Evolutionary conservation across 805 yeast species (phyloP).

Genomic region (Wickerhamomyces silvicola): DNA sequence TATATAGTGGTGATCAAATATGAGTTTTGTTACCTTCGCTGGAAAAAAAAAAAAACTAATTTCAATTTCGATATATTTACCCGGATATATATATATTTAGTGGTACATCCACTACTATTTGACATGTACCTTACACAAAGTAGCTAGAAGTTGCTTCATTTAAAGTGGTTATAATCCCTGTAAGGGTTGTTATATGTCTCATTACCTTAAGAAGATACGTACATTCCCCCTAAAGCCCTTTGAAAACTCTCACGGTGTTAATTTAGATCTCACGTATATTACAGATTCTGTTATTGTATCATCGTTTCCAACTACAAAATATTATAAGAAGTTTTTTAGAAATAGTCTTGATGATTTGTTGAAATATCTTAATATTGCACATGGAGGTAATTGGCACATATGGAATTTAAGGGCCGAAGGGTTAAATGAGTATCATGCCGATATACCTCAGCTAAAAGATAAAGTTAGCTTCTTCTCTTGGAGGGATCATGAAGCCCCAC

Average conservation of each 20-base stretch:
- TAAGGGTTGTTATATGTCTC: neutral
- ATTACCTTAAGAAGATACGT: slow-evolving; percentile 4
- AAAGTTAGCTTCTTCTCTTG: slow-evolving; percentile 38
- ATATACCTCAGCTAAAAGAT: slow-evolving; percentile 1
- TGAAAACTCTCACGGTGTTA: slow-evolving; percentile 24
- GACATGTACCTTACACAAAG: too few species aligned
- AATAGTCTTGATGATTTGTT: slow-evolving; percentile 47
- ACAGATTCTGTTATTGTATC: slow-evolving; percentile 61
- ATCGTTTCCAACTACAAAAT: slow-evolving; percentile 60
- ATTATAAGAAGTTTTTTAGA: slow-evolving; percentile 40
- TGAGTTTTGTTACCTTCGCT: too few species aligned
- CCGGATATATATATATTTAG: too few species aligned
- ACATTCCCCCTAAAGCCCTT: slow-evolving; percentile 11
- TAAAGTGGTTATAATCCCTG: neutral
- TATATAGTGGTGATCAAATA: too few species aligned
- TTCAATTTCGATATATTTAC: too few species aligned
- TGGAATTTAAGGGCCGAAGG: slow-evolving; percentile 68
- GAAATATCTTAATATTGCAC: slow-evolving; percentile 37
- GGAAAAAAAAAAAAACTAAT: too few species aligned
- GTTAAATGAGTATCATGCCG: slow-evolving; percentile 30
- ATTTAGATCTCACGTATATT: slow-evolving; percentile 62
- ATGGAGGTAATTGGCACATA: slow-evolving; percentile 59
- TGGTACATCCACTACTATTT: too few species aligned
- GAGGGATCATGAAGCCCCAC: slow-evolving; percentile 75
- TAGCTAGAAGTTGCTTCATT: too few species aligned